Evolutionary conservation across 805 yeast genomes (phyloP).

Genomic region (Ogataea nakhonphanomensis): DNA sequence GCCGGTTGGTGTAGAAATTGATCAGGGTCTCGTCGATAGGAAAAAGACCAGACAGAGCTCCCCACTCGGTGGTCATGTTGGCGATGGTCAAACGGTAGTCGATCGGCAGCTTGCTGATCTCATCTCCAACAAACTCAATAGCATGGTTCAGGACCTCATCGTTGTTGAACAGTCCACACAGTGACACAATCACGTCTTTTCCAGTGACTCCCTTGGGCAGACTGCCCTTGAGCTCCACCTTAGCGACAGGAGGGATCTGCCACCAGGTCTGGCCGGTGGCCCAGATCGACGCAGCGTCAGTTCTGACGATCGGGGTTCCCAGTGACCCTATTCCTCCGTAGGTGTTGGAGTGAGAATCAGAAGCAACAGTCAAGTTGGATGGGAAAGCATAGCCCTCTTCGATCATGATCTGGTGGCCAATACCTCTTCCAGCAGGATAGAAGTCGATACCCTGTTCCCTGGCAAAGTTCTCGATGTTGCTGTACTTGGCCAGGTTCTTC

Average conservation of each 20-base stretch:
- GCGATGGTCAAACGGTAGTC: constrained; percentile 92
- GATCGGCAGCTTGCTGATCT: constrained; percentile 61
- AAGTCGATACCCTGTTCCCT: constrained; percentile 89
- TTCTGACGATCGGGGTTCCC: constrained; percentile 97
- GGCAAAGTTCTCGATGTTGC: constrained; percentile 87
- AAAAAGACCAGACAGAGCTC: constrained; percentile 93
- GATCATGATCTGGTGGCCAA: constrained; percentile 98
- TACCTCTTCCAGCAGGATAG: constrained; percentile 98
- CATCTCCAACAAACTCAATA: constrained; percentile 87
- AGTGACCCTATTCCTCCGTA: constrained; percentile 95
- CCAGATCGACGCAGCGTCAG: constrained; percentile 99
- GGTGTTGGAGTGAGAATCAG: constrained; percentile 96
- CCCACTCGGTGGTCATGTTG: constrained; percentile 99
- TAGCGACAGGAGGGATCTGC: constrained; percentile 99
- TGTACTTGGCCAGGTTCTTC: constrained; percentile 82
- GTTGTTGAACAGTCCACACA: constrained; percentile 89
- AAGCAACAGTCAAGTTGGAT: constrained; percentile 86
- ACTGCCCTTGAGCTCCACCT: constrained; percentile 78
- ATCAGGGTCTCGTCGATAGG: constrained; percentile 86
- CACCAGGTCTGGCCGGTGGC: constrained; percentile 99
- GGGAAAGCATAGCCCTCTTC: constrained; percentile 99
- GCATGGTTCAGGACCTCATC: constrained; percentile 94
- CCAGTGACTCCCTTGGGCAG: constrained; percentile 90
- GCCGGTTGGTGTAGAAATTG: constrained; percentile 70
- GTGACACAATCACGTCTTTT: constrained; percentile 93